phyloP scores from a whole-genome alignment of 176 grass and related monocot species.

The Oryza australiensis region DNA sequence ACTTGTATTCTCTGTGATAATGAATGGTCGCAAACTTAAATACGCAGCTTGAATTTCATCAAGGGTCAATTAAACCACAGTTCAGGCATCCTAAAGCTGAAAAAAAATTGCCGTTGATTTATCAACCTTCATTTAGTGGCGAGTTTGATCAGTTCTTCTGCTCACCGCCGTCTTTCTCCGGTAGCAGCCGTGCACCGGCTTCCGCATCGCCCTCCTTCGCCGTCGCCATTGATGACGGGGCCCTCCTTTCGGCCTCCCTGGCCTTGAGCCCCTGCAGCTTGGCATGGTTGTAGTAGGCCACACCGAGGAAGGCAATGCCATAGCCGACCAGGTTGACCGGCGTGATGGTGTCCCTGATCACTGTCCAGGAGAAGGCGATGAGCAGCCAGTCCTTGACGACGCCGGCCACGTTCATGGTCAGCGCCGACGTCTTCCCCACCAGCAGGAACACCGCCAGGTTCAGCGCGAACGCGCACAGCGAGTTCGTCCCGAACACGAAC shows the following conservation, averaged over 20 bases:
- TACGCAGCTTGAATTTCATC: background rate
- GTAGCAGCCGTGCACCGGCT: conserved; percentile 40
- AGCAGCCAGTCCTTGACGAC: conserved; percentile 94
- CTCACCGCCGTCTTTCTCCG: conserved; percentile 23
- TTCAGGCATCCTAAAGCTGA: background rate
- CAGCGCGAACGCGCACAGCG: conserved; percentile 76
- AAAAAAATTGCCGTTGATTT: background rate
- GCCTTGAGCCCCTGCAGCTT: conserved; percentile 78
- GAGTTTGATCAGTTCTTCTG: conserved; percentile 46
- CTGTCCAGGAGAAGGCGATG: conserved; percentile 89
- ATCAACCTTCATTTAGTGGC: background rate
- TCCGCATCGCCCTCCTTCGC: conserved; percentile 36
- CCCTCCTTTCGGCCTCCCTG: conserved; percentile 74
- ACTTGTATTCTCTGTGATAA: background rate
- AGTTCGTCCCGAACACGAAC: conserved; percentile 79
- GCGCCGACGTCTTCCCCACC: conserved; percentile 87
- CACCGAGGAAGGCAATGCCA: conserved; percentile 82
- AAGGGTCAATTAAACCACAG: background rate
- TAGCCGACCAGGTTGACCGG: conserved; percentile 73
- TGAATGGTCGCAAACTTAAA: background rate
- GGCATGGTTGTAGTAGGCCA: conserved; percentile 83
- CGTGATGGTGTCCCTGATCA: conserved; percentile 78
- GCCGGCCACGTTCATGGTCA: conserved; percentile 90
- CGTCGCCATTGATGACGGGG: background rate
- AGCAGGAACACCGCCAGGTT: conserved; percentile 90